Evolutionary conservation across 306 rosid species (phyloP).

Genomic region (Sesbania bispinosa): DNA sequence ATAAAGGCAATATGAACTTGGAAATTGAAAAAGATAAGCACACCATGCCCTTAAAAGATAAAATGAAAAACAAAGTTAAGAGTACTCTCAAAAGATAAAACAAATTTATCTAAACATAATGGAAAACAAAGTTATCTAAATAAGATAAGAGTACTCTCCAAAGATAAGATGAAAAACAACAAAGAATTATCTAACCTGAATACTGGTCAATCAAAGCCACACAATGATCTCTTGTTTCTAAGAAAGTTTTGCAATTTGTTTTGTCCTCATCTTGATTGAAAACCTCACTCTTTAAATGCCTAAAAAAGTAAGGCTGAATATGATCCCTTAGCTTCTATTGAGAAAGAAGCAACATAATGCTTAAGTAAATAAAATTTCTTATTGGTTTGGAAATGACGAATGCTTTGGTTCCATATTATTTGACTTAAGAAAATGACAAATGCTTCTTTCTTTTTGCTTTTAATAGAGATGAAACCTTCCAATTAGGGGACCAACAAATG

Average conservation of each 20-base stretch:
- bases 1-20: neutral
- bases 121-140: neutral
- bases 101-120: no score
- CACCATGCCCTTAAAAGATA: constrained; percentile 72
- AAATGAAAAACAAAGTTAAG: no score
- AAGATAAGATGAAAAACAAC: constrained; percentile 17
- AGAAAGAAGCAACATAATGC: neutral
- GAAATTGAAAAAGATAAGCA: constrained; percentile 61
- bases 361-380: neutral
- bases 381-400: no score
- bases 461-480: no score
- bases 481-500: no score
- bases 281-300: constrained; percentile 82
- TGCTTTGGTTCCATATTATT: no score
- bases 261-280: constrained; percentile 62
- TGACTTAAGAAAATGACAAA: no score
- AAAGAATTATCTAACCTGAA: constrained; percentile 58
- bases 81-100: no score
- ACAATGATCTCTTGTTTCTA: constrained; percentile 80
- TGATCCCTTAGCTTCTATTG: constrained; percentile 72
- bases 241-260: constrained; percentile 59
- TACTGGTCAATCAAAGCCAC: constrained; percentile 73
- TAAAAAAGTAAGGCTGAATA: constrained; percentile 79
- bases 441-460: no score
- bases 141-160: neutral